These are phyloP conservation scores for Saccharomycopsis vini DNA, from an alignment of 805 yeast genomes.

Conservation along the genomic window DNA sequence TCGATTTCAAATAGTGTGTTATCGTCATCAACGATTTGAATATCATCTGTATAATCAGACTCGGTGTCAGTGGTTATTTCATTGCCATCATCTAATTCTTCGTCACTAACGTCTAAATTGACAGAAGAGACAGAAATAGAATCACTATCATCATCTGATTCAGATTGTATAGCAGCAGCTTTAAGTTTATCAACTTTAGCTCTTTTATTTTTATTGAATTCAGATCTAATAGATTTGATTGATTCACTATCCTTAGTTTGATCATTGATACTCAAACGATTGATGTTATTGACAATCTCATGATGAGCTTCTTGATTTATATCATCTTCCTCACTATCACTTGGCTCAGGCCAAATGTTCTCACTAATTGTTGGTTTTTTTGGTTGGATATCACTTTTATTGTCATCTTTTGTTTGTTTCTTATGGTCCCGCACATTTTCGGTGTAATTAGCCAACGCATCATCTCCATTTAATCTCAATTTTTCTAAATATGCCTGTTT, in stretches of 20 bases:
- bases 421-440: not conserved
- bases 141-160: constrained; percentile 15
- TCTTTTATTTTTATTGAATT: constrained; percentile 21
- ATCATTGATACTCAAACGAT: constrained; percentile 18
- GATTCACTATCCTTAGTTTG: constrained; percentile 9
- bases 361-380: not conserved
- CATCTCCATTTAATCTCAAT: constrained; percentile 12
- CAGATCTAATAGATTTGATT: constrained; percentile 20
- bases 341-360: not conserved
- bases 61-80: constrained; percentile 17
- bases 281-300: constrained; percentile 10
- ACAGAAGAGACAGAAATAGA: too few species aligned
- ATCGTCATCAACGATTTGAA: constrained; percentile 4
- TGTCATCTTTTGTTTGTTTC: not conserved
- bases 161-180: constrained; percentile 10
- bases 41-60: constrained; percentile 13
- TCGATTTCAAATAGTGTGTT: constrained; percentile 5
- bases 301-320: not conserved
- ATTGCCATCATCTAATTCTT: constrained; percentile 17
- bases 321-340: constrained; percentile 1
- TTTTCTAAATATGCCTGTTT: constrained; percentile 12
- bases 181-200: constrained; percentile 13
- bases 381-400: too few species aligned
- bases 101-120: constrained; percentile 13
- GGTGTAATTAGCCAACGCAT: constrained; percentile 5